Base-by-base conservation (phyloP, 1,284 basidiomycete species). In the Trametes versicolor region DNA sequence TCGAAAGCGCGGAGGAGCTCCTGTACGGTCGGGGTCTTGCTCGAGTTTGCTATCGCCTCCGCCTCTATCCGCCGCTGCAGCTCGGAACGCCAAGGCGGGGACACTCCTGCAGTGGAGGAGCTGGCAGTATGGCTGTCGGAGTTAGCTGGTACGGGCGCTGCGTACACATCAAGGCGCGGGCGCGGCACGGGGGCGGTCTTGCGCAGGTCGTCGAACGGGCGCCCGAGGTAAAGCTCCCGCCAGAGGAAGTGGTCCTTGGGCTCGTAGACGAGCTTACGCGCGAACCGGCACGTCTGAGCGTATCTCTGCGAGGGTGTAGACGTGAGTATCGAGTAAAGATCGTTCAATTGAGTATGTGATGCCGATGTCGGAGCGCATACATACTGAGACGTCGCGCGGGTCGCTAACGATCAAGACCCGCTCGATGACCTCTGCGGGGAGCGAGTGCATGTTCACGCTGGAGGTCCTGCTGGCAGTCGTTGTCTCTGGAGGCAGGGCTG, bases 171-270 rank as follows among this genome's bases (percentile, higher is more conserved):
- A 43, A 47, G 48, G 34, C 19, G 65, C 78, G 71, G 61, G 51
- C 55, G 37, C 41, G 65, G 65, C 27, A 58, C 17, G 0, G 56
- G 47, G 17, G 71, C 47, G 12, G 75, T 72, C 51, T 74, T 70
- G 27, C 83, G 80, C n/a, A 85, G 87, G 71, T 89, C 85, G 70
- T 91, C 90, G 73, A 89, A 90, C 17, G 83, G 81, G 43, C 77
- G 76, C 27, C 74, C 64, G 36, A 89, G 82, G 76, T 87, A 89
- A 29, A 91, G 78, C 59, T 83, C 79, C 52, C 87, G 85, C 89
- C 89, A 92, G 47, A 92, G 81, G 72, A 85, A 85, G 59, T 85
- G 82, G 75, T 89, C 86, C 25, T 78, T 66, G 43, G 79, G 65
- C 36, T 79, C 74, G 70, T 87, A 85, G 43, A 89, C 81, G 53